Conservation (phyloP, 2,329 filamentous ascomycete species). For the Phialocephala sp. region DNA sequence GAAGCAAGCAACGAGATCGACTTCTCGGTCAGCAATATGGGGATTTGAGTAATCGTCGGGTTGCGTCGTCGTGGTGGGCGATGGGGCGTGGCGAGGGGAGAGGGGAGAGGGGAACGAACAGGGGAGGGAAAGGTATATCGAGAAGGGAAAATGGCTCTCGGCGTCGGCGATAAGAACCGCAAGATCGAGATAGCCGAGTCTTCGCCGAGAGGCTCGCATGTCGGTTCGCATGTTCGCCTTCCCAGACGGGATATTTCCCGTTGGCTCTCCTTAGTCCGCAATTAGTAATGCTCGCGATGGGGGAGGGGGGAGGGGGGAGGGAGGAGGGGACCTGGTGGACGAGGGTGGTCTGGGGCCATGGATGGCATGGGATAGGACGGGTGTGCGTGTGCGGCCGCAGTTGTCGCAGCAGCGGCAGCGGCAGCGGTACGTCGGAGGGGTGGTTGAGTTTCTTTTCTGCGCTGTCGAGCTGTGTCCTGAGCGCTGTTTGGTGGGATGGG, state of each 20-base stretch:
- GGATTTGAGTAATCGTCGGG: background rate
- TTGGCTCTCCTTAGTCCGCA: background rate
- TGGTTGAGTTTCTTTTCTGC: too few species aligned
- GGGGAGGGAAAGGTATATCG: slow-evolving; percentile 1
- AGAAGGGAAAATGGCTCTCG: background rate
- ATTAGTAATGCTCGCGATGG: background rate
- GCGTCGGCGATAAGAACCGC: background rate
- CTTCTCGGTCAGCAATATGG: background rate
- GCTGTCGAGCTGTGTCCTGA: too few species aligned
- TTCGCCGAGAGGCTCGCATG: background rate
- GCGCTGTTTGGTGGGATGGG: too few species aligned
- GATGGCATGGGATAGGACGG: background rate
- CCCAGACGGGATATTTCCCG: background rate
- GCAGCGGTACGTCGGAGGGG: too few species aligned
- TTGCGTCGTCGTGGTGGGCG: background rate
- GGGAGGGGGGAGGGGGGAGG: too few species aligned
- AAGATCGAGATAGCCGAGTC: background rate
- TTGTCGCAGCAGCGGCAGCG: background rate
- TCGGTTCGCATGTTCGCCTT: background rate
- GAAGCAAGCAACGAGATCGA: background rate
- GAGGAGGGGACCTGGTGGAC: too few species aligned
- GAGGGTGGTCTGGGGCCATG: background rate
- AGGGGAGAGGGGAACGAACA: too few species aligned
- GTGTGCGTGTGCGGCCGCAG: slow-evolving; percentile 1
- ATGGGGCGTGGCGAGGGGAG: background rate